Evolutionary conservation across 176 grass and related monocot species (phyloP).

Genomic region (Phragmites australis): DNA sequence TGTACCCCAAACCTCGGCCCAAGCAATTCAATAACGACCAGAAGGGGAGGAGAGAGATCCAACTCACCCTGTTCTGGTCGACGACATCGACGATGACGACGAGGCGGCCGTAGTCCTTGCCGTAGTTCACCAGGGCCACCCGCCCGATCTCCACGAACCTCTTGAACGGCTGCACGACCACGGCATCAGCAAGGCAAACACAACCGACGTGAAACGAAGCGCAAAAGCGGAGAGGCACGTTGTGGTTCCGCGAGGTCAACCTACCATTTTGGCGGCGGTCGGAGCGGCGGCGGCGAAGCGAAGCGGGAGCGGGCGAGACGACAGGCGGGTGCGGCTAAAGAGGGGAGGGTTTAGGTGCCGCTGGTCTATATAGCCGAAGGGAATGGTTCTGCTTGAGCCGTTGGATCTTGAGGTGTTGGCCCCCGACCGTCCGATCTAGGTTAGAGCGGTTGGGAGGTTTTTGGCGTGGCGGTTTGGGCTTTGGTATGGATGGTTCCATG

Average conservation of each 20-base stretch:
- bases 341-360: constrained; percentile 20
- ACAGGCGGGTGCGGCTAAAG: not conserved
- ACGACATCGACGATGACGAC: constrained; percentile 88
- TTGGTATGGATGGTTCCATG: not conserved
- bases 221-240: not conserved
- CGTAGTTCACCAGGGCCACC: constrained; percentile 82
- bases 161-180: constrained; percentile 66
- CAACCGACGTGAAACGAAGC: not conserved
- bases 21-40: not conserved
- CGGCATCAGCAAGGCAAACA: not conserved
- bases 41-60: not conserved
- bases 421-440: constrained; percentile 50
- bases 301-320: not conserved
- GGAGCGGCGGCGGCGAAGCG: constrained; percentile 27
- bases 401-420: not conserved
- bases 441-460: not conserved
- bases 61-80: constrained; percentile 75
- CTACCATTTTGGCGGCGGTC: constrained; percentile 57
- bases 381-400: not conserved
- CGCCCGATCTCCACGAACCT: constrained; percentile 91
- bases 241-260: not conserved
- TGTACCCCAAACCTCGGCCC: not conserved
- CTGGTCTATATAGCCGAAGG: constrained; percentile 17
- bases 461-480: not conserved
- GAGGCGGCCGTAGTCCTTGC: constrained; percentile 83